Evolutionary conservation across 192 early-diverging fungal genomes (phyloP), one percentile per base, ranked within the genome.

Genomic region (Gorgonomyces haynaldii): DNA sequence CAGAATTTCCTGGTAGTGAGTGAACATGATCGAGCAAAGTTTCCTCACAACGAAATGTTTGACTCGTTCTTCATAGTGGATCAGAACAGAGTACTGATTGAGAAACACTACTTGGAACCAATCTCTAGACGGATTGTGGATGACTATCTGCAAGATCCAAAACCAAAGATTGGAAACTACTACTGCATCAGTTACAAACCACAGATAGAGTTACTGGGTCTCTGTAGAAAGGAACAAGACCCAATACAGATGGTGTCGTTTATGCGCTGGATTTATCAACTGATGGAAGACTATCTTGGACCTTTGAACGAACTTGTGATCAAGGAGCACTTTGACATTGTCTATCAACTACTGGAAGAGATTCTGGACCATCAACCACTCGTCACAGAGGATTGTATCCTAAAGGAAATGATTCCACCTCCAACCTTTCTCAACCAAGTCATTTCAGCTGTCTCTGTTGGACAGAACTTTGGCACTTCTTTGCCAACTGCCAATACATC

Each of bases 321-420:
- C 16, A 87, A 85, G 63, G 91, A 97, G 44, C 86, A 94, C 66
- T 93, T 92, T 80, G 79, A 83, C 21, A 85, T 82, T 9, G 82
- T 94, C 4, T 89, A 91, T 50, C 81, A 89, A 68, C 78, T 84
- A 26, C 69, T 96, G 49, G 86, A 91, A 39, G 93, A 97, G 60
- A 85, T 91, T 80, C 73, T 97, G 35, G 93, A 97, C 60, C 79
- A 90, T 64, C 90, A 89, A 19, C 86, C 86, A 13, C 67, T 91
- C 41, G 89, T 88, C 23, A 97, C 91, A 0, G 89, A 94, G 54
- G 78, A 81, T 1, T 75, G 79, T 40, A 81, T 90, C 9, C 64
- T 97, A 26, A 81, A 84, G 37, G 84, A 88, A 3, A 68, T 91
- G 45, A 81, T 97, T 8, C 84, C 87, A 9, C 82, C 88, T 21